Percentiles rank a stretch among this genome's conserved stretches.
phyloP scores from a whole-genome alignment of 495 filamentous ascomycete species.

The Neurospora sp. region DNA sequence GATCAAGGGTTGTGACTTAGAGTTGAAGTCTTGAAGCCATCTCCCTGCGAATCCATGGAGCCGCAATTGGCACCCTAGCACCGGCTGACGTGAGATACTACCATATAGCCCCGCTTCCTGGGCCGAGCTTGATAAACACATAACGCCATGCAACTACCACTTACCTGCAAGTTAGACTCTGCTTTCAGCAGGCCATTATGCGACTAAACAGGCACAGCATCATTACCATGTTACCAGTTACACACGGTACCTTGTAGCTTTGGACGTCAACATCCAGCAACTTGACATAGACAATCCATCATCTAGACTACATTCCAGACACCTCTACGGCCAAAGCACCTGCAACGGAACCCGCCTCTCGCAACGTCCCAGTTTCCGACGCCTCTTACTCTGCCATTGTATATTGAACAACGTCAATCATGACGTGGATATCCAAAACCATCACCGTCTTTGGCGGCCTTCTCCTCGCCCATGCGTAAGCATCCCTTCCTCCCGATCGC shows the following conservation, averaged over 20 bases:
- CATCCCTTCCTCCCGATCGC: neutral
- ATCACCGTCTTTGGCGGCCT: conserved; percentile 56
- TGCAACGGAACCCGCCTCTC: neutral
- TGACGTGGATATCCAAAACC: conserved; percentile 58
- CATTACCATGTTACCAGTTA: neutral
- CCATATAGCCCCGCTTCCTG: neutral
- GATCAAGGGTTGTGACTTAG: neutral
- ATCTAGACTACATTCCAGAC: conserved; percentile 1
- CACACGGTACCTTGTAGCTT: neutral
- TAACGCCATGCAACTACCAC: neutral
- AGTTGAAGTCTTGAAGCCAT: neutral
- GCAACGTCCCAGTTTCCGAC: neutral
- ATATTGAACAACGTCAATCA: conserved; percentile 15
- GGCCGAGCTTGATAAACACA: neutral
- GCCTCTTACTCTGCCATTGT: neutral
- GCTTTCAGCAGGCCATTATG: neutral
- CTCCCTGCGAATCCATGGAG: neutral
- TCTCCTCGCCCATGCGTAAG: conserved; percentile 67
- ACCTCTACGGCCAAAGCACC: neutral
- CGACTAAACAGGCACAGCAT: neutral
- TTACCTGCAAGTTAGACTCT: neutral
- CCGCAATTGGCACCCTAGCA: neutral
- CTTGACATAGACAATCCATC: neutral
- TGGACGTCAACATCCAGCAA: neutral
- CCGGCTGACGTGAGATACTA: neutral